Base-by-base conservation (phyloP, 1,284 basidiomycete genomes). In the Ganoderma leucocontextum region DNA sequence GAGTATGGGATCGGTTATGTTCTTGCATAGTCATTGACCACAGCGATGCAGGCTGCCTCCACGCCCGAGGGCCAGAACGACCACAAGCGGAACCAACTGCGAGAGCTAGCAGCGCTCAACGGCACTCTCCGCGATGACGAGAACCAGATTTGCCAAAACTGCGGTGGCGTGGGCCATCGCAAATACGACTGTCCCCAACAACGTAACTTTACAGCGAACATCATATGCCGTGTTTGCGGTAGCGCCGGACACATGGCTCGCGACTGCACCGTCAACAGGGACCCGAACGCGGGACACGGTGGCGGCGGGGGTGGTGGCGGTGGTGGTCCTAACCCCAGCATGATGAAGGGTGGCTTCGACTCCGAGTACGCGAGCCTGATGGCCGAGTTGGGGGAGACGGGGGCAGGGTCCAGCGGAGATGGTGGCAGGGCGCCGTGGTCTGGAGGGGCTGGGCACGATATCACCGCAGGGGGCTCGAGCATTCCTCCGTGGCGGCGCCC, bases 31-130 rank as follows among this genome's bases (percentile, higher is more conserved):
- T 47, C 47, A 9, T 60, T 73, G 49, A 79, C 55, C 3, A 8
- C 72, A 6, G 55, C 35, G 60, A 63, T 60, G 0, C 75, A 97
- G 95, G 97, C 98, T 67, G 98, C 98, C 5, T 99, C 97, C 25
- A 98, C 97, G 4, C 98, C 98, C 1, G 98, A 99, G 85, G 97
- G 96, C 47, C 96, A 99, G 82, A 99, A 99, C 79, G 97, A 99
- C 79, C 98, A 99, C 85, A 99, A 99, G 82, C 93, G 98, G 63
- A 99, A 97, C 80, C 98, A 99, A 83, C 90, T 99, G 61, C 95
- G 98, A 75, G 98, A 99, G 80, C 89, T 99, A 39, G 98, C 98
- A 17, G 96, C 97, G 22, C 85, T 99, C 64, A 99, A 99, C 80
- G 98, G 98, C 81, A 99, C 98, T 35, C 91, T 99, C 68, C 95